phyloP scores from a whole-genome alignment of 352 stramenopile genomes.

The Globisporangium camurandrum region DNA sequence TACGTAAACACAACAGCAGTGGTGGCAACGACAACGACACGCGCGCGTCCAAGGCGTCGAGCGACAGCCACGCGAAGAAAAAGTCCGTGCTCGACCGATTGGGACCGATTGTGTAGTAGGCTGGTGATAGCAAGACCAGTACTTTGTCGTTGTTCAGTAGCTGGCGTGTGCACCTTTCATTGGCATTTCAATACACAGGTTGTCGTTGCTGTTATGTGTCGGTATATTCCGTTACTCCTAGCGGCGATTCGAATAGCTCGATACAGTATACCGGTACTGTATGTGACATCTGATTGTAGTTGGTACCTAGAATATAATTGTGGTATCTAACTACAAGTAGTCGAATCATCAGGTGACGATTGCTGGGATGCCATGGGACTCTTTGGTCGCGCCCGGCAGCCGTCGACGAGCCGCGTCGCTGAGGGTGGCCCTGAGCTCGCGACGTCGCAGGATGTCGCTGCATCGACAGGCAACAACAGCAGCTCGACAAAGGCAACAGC shows the following conservation, averaged over 20 bases:
- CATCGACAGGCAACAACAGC: not conserved
- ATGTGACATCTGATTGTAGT: too few species aligned
- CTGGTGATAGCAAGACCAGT: not conserved
- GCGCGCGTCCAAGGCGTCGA: slow-evolving; percentile 29
- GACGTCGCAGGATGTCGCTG: not conserved
- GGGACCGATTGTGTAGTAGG: slow-evolving; percentile 48
- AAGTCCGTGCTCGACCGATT: slow-evolving; percentile 76
- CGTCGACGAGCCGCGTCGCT: slow-evolving; percentile 19
- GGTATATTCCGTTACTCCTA: too few species aligned
- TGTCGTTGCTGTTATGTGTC: too few species aligned
- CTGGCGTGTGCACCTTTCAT: not conserved
- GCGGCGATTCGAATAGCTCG: too few species aligned
- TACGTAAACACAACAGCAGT: too few species aligned
- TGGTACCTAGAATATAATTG: not conserved
- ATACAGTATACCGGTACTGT: too few species aligned
- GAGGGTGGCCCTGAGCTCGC: slow-evolving; percentile 20
- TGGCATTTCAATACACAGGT: not conserved
- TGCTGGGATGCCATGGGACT: too few species aligned
- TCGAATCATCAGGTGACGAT: not conserved
- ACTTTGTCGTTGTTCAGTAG: too few species aligned
- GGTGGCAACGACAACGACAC: slow-evolving; percentile 24
- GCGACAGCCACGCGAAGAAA: slow-evolving; percentile 68
- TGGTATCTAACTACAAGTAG: not conserved
- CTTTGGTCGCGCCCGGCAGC: slow-evolving; percentile 19
- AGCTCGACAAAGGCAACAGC: too few species aligned